A percentile compares a stretch with the other conserved stretches of the same genome.
phyloP scores from a whole-genome alignment of 371 early-diverging fungal species.

The Saksenaea vasiformis region DNA sequence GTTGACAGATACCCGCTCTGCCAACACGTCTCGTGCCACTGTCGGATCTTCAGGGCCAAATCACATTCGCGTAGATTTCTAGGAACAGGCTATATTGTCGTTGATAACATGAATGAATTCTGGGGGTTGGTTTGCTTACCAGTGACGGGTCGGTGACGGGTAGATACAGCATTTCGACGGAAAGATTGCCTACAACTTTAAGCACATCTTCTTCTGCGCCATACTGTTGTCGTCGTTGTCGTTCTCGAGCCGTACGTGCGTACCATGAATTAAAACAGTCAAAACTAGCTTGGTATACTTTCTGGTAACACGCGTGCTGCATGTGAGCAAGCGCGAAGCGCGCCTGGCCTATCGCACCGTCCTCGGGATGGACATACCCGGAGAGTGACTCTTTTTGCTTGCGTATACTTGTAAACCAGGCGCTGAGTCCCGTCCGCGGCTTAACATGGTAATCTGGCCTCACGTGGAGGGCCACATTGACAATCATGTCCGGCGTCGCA shows the following conservation, averaged over 20 bases:
- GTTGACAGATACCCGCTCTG: constrained; percentile 43
- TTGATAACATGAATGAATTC: no score
- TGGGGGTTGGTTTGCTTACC: constrained; percentile 25
- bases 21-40: constrained; percentile 22
- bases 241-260: constrained; percentile 23
- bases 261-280: constrained; percentile 54
- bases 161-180: constrained; percentile 42
- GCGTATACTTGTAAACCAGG: constrained; percentile 31
- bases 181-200: constrained; percentile 41
- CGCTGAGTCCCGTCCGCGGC: constrained; percentile 30
- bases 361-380: constrained; percentile 42
- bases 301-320: constrained; percentile 41
- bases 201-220: constrained; percentile 41
- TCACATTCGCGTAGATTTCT: constrained; percentile 16
- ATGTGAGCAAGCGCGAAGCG: constrained; percentile 46
- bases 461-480: constrained; percentile 49
- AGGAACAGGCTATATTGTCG: constrained; percentile 3
- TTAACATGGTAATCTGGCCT: constrained; percentile 49
- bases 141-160: constrained; percentile 33
- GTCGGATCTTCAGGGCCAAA: constrained; percentile 14
- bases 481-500: constrained; percentile 40
- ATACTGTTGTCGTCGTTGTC: constrained; percentile 32
- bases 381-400: constrained; percentile 43
- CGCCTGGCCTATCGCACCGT: constrained; percentile 49
- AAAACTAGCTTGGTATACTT: constrained; percentile 35